Base-by-base conservation (phyloP, 2,329 filamentous ascomycete species). In the Penicillium olsonii region DNA sequence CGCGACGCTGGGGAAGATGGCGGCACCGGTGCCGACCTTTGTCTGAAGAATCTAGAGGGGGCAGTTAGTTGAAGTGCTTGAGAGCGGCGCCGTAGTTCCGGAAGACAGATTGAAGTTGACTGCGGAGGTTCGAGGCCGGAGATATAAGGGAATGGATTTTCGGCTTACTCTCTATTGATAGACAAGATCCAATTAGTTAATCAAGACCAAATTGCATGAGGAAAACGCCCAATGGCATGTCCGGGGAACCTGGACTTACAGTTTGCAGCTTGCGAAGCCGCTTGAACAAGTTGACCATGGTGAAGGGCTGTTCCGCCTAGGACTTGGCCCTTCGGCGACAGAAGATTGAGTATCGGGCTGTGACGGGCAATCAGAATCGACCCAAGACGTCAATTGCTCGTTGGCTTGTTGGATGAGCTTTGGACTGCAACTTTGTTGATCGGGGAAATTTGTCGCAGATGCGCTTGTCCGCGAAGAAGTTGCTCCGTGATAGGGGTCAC, bases 21-120 rank as follows among this genome's bases (percentile, higher is more conserved):
- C 87, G 37, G 94, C 91, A 48, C 92, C 94, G 24, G 88, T 86
- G 51, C 92, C 94, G 68, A 87, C 79, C 68, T 87, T 84, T 71
- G 97, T 78, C 65, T 79, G 77, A 56, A 94, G 79, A 43, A 95
- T 77, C 87, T 94, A 68, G 37, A 44, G 27, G 14, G 35, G n/a
- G 18, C 20, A 9, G 35, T 52, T 18, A 35, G 38, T 51, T 7
- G 24, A n/a, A 24, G 45, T 40, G 14, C 6, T 38, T 31, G 17
- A 10, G 12, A 19, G 7, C 17, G 17, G 17, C 17, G 20, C 18
- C 27, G 26, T 18, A 2, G 2, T 35, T 15, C 17, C 34, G 9
- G 22, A 17, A 26, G 37, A 35, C 26, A 19, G 24, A n/a, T 29
- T 22, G 29, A 18, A 42, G 42, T 42, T 20, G 35, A 38, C 33